Base-by-base conservation (phyloP, 371 early-diverging fungal species). In the Mucor piriformis region DNA sequence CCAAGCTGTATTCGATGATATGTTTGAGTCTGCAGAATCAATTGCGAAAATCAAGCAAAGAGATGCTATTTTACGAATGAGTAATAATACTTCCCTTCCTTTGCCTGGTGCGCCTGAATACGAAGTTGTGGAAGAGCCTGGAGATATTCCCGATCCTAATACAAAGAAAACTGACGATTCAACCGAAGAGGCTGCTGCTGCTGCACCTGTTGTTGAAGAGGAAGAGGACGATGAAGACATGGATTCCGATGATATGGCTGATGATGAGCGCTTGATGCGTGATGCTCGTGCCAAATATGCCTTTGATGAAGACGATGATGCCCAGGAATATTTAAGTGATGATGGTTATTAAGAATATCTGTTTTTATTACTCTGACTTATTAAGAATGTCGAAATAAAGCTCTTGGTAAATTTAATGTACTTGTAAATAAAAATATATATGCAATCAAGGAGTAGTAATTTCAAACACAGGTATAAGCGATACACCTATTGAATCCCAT, bases 1-100 rank as follows among this genome's bases (percentile, higher is more conserved):
- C 66, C 93, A 94, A 67, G 87, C 83, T 1, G 87, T 91, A 0
- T 73, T 95, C 57, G 87, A 90, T 21, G 83, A 83, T 33, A 84
- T 94, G 63, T 88, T 92, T 61, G 88, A 85, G 44, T 74, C 83
- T 43, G 71, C 76, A 37, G 74, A 82, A 55, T 43, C 78, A 7
- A 55, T 85, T 64, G 66, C 64, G 44, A 59, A 77, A 60, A 59
- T 83, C 57, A 67, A 83, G 62, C 59, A 69, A 50, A 50, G 70
- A 56, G 78, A 76, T 47, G 59, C 64, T 15, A 18, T 55, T 3
- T 58, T 66, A 27, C 21, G 63, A 10, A 57, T 52, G 24, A 34
- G 42, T 44, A 38, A 40, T 8, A 23, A 53, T 16, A 58, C 62
- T 12, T 18, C 50, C 12, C 25, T 43, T 16, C 40, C 37, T 0